Evolutionary conservation across 371 early-diverging fungal genomes (phyloP).

Genomic region (Lichtheimia ramosa): DNA sequence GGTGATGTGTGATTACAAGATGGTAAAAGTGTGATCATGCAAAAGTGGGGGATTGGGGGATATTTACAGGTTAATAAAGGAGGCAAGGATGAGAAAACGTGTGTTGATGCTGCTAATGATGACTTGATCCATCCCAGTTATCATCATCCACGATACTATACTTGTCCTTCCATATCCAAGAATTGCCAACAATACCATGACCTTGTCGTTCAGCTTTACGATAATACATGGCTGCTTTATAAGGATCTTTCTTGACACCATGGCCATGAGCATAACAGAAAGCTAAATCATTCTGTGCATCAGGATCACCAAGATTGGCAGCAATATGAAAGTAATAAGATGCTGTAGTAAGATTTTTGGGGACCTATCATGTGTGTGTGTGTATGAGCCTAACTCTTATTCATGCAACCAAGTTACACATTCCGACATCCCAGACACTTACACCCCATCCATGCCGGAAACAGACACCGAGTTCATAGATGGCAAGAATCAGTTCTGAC

Average conservation of each 20-base stretch:
- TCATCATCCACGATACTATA: conserved; percentile 36
- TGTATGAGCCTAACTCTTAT: neutral
- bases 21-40: no score
- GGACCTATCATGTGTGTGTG: conserved; percentile 41
- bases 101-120: no score
- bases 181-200: conserved; percentile 79
- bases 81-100: no score
- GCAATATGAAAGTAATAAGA: conserved; percentile 89
- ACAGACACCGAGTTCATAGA: conserved; percentile 83
- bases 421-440: no score
- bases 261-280: conserved; percentile 80
- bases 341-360: conserved; percentile 78
- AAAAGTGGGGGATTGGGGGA: no score
- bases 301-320: conserved; percentile 87
- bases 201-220: conserved; percentile 87
- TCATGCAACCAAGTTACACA: neutral
- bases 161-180: conserved; percentile 95
- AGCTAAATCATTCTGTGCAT: conserved; percentile 87
- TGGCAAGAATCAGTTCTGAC: conserved; percentile 71
- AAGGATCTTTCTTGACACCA: conserved; percentile 83
- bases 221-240: conserved; percentile 84
- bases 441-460: conserved; percentile 96
- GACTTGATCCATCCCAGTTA: conserved; percentile 7
- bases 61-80: no score
- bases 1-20: no score